These are phyloP conservation scores for Cordyceps farinosa DNA, from an alignment of 2,329 filamentous ascomycete genomes.

Conservation along the genomic window DNA sequence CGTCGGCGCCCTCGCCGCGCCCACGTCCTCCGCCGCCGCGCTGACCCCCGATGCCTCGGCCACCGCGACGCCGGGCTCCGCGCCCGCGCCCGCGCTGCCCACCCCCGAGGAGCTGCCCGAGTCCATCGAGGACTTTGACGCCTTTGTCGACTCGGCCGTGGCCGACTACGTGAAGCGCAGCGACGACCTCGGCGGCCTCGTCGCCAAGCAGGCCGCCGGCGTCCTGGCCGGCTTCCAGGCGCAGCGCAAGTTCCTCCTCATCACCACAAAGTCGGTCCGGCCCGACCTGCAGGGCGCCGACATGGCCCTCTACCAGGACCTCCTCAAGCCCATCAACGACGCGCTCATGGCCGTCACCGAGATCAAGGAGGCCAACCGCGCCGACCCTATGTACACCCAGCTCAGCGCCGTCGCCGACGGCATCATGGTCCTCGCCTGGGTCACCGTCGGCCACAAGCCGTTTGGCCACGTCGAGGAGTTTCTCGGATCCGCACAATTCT, in stretches of 20 bases:
- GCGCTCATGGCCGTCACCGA: slow-evolving; percentile 75
- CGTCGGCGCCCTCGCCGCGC: slow-evolving; percentile 42
- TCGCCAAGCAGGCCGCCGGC: slow-evolving; percentile 69
- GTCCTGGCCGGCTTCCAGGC: slow-evolving; percentile 69
- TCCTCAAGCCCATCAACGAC: slow-evolving; percentile 83
- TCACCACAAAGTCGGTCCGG: slow-evolving; percentile 89
- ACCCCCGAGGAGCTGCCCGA: slow-evolving; percentile 62
- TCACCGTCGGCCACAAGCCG: slow-evolving; percentile 78
- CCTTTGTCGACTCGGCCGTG: slow-evolving; percentile 69
- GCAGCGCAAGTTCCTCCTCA: slow-evolving; percentile 82
- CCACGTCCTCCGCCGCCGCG: slow-evolving; percentile 27
- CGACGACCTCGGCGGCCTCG: slow-evolving; percentile 69
- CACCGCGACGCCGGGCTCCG: slow-evolving; percentile 28
- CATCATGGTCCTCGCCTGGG: slow-evolving; percentile 86
- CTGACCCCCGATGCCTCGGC: slow-evolving; percentile 16
- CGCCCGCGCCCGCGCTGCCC: slow-evolving; percentile 39
- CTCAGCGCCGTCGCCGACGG: slow-evolving; percentile 86
- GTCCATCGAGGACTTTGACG: slow-evolving; percentile 84
- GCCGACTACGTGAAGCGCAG: slow-evolving; percentile 75
- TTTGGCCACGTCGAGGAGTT: slow-evolving; percentile 82
- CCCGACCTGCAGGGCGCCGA: slow-evolving; percentile 64
- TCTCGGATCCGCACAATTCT: slow-evolving; percentile 83
- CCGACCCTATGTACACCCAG: slow-evolving; percentile 72
- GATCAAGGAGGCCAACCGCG: slow-evolving; percentile 77
- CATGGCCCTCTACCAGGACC: slow-evolving; percentile 65